A percentile compares a stretch with the other conserved stretches of the same genome.
phyloP scores from a whole-genome alignment of 306 rosid genomes.

The Quercus glauca region DNA sequence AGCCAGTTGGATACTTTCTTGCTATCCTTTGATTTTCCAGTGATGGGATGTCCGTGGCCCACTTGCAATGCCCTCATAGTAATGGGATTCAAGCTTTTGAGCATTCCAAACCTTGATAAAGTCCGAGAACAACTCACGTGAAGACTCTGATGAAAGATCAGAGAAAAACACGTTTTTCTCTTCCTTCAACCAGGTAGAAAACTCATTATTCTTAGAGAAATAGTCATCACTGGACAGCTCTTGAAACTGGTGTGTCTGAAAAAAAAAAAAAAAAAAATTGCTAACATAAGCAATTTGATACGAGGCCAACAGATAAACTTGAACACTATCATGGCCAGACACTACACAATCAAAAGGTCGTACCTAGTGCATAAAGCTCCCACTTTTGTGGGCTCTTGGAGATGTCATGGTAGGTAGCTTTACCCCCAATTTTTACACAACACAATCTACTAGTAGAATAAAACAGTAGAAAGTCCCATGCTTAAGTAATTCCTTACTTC shows the following conservation, averaged over 20 bases:
- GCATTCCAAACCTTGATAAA: conserved; percentile 79
- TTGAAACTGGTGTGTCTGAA: conserved; percentile 45
- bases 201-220: conserved; percentile 84
- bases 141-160: conserved; percentile 69
- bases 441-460: background rate
- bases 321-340: background rate
- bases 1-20: background rate
- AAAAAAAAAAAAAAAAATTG: background rate
- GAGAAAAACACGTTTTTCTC: conserved; percentile 83
- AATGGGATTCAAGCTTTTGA: conserved; percentile 58
- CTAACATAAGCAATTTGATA: conserved; percentile 2
- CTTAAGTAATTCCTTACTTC: background rate
- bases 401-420: too few relatives aligned
- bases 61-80: conserved; percentile 76
- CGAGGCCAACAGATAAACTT: background rate
- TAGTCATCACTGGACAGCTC: conserved; percentile 77
- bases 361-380: too few relatives aligned
- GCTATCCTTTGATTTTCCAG: conserved; percentile 73
- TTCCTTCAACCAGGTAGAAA: conserved; percentile 91
- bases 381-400: too few relatives aligned
- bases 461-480: background rate
- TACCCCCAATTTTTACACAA: too few relatives aligned
- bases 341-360: background rate
- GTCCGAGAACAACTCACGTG: conserved; percentile 61
- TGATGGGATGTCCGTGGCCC: conserved; percentile 77